Conservation (phyloP, 495 filamentous ascomycete species). For the Xanthoparmelia taractica region DNA sequence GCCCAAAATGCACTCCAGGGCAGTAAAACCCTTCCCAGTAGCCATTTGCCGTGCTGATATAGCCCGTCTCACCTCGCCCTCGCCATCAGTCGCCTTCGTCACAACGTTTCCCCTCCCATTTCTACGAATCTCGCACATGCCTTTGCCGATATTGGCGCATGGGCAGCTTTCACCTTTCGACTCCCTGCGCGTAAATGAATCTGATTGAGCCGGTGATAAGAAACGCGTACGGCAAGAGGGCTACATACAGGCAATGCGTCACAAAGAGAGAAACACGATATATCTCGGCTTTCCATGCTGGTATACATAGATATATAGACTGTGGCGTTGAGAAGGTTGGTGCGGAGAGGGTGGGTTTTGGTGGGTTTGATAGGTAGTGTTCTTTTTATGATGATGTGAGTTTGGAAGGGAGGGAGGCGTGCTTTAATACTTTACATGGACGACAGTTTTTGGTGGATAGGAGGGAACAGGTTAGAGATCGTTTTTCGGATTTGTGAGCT, state of each 20-base stretch:
- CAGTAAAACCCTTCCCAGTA: conserved; percentile 33
- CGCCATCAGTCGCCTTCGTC: conserved; percentile 32
- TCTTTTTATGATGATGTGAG: too few species aligned
- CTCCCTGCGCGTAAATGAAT: conserved; percentile 47
- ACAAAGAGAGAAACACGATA: conserved; percentile 25
- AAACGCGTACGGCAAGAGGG: conserved; percentile 34
- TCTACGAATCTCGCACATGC: conserved; percentile 47
- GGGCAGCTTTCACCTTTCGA: conserved; percentile 57
- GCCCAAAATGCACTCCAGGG: not conserved
- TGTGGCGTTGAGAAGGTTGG: conserved; percentile 25
- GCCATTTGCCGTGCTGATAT: conserved; percentile 38
- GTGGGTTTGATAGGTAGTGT: conserved; percentile 23
- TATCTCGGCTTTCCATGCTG: conserved; percentile 20
- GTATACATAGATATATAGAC: too few species aligned
- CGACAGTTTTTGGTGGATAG: too few species aligned
- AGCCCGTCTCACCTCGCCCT: conserved; percentile 32
- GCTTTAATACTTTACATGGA: too few species aligned
- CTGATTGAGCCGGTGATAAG: conserved; percentile 43
- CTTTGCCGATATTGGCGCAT: conserved; percentile 54
- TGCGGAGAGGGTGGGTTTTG: conserved; percentile 25
- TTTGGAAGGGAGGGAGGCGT: too few species aligned
- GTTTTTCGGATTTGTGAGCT: conserved; percentile 1
- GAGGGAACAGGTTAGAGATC: conserved; percentile 18
- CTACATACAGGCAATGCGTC: conserved; percentile 37
- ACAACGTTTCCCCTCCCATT: conserved; percentile 37